Evolutionary conservation across 148 eudicot species (phyloP), one percentile per base, ranked within the genome.

Genomic region (Amaranthus hypochondriacus): DNA sequence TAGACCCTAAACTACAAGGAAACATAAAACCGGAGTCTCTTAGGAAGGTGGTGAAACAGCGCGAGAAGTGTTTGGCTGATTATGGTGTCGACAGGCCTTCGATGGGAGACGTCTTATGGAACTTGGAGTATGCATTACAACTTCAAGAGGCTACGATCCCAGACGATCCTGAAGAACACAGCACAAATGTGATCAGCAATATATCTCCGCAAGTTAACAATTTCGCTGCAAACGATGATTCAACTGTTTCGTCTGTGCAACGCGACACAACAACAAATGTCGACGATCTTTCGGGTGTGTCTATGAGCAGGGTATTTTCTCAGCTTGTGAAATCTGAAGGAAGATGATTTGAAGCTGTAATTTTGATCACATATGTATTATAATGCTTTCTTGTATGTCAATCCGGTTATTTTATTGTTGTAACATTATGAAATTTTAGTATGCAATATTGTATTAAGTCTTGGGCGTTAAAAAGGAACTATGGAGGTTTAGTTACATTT

Each of bases 1-100:
- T 78, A 46, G 81, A 78, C 69, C 76, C 81, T 3, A 68, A 43
- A 51, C 73, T 78, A 7, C 77, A 78, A 66, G 81, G 77, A 42
- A 52, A 67, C 68, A 68, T 78, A 44, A 78, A 78, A 21, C 77
- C 81, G 3, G 81, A 78, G 48, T 78, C 81, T 5, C 81, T 78
- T 1, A 78, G 81, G 69, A 78, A 78, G 72, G 73, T 73, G 46
- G 68, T 18, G 81, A 78, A 55, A 78, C 81, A 5, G 77, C 81
- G n/a, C 7, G 81, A 78, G 60, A 78, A 78, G 68, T 78, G 81
- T 43, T 62, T 78, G 62, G 81, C 81, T 9, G 81, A 78, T 39
- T 78, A 56, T 67, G 81, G 81, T 68, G 81, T 68, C 43, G 81
- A 78, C 74, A 68, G 81, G 69, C 81, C 81, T 67, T 62, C 81